Conservation (phyloP, 148 eudicot species). For the Rhododendron ovatum region DNA sequence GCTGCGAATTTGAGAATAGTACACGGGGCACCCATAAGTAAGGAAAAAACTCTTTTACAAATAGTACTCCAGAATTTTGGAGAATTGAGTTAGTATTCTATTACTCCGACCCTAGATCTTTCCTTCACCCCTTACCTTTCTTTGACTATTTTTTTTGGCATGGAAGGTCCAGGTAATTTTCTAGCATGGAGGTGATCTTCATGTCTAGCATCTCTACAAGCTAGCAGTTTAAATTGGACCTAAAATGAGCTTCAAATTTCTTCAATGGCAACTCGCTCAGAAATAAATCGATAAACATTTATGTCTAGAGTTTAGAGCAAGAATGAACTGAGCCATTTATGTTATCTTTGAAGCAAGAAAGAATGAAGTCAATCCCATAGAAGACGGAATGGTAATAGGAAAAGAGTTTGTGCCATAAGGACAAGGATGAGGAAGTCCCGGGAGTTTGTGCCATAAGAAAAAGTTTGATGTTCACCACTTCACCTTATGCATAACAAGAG, state of each 20-base stretch:
- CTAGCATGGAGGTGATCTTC: neutral
- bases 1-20: neutral
- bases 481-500: neutral
- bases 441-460: neutral
- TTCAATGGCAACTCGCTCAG: neutral
- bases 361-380: neutral
- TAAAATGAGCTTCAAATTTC: neutral
- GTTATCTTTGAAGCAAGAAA: neutral
- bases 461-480: neutral
- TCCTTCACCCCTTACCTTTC: neutral
- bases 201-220: neutral
- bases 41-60: neutral
- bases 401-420: neutral
- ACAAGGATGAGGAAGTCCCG: neutral
- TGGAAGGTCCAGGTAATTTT: neutral
- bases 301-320: neutral
- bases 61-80: neutral
- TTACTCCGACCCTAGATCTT: neutral
- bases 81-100: neutral
- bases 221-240: neutral
- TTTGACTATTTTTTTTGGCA: neutral
- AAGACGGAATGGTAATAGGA: neutral
- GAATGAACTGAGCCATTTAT: neutral
- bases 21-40: neutral
- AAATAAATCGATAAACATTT: neutral